Conservation (phyloP, 2,329 filamentous ascomycete genomes). For the Graphiopsis chlorocephala region DNA sequence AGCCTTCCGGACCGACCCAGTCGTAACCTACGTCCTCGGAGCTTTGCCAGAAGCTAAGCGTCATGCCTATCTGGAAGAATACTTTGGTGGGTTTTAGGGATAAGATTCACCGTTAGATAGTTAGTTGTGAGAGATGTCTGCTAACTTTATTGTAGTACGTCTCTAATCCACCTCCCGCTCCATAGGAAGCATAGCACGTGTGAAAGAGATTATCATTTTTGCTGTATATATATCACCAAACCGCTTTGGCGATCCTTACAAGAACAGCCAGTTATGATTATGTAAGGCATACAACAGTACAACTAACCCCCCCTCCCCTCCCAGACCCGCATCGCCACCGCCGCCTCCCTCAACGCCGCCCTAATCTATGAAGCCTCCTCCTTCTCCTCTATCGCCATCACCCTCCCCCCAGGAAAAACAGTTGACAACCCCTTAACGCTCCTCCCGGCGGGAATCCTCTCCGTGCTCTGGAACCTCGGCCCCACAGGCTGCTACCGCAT, state of each 20-base stretch:
- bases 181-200: no score
- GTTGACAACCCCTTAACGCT: conserved; percentile 26
- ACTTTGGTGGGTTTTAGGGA: conserved; percentile 13
- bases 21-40: conserved; percentile 24
- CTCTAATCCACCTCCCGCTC: no score
- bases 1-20: conserved; percentile 26
- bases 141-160: no score
- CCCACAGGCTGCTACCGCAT: conserved; percentile 24
- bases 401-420: conserved; percentile 26
- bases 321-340: conserved; percentile 20
- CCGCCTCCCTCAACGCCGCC: conserved; percentile 24
- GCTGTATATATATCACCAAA: no score
- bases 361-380: conserved; percentile 24
- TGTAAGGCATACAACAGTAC: no score
- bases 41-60: conserved; percentile 16
- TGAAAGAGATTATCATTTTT: no score
- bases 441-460: conserved; percentile 23
- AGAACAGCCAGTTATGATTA: no score
- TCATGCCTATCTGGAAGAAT: conserved; percentile 22
- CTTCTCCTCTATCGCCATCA: conserved; percentile 23
- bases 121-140: no score
- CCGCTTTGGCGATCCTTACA: no score
- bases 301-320: no score
- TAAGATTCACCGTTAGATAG: no score
- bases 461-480: conserved; percentile 22